These are phyloP conservation scores for Cucurbita pepo DNA, from an alignment of 306 rosid genomes.

Conservation along the genomic window DNA sequence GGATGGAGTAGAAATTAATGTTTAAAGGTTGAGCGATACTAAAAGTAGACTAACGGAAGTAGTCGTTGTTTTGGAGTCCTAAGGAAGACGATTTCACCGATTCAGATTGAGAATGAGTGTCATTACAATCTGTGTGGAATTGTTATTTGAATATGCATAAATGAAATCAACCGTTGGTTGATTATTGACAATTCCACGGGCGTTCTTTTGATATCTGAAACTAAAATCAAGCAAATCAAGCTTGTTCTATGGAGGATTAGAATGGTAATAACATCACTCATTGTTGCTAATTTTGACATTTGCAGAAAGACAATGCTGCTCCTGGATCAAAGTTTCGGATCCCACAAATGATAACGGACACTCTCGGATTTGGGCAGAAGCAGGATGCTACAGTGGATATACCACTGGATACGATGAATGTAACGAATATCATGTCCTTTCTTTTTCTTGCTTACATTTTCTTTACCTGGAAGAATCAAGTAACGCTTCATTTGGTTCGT, in stretches of 20 bases:
- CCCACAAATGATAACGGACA: conserved; percentile 46
- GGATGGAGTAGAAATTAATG: not conserved
- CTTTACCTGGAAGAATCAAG: conserved; percentile 5
- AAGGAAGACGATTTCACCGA: not conserved
- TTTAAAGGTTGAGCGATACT: not conserved
- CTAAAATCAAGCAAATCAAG: not conserved
- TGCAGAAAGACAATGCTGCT: conserved; percentile 41
- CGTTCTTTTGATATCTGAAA: not conserved
- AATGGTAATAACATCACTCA: not conserved
- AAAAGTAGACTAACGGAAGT: not conserved
- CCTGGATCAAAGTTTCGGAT: conserved; percentile 60
- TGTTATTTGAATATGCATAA: not conserved
- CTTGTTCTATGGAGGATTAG: not conserved
- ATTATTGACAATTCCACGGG: not conserved
- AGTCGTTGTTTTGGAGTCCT: not conserved
- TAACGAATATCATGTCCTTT: conserved; percentile 11
- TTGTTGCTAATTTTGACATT: conserved; percentile 5
- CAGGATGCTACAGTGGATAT: conserved; percentile 88
- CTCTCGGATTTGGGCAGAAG: conserved; percentile 69
- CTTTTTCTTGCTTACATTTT: conserved; percentile 1
- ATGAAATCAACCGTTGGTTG: not conserved
- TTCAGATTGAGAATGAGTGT: not conserved
- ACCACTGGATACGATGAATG: conserved; percentile 65
- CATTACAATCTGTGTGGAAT: not conserved
- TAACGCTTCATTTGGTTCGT: conserved; percentile 7